A percentile compares a stretch with the other conserved stretches of the same genome.
Evolutionary conservation across 257 asterid species (phyloP).

Genomic region (Nicotiana tabacum): DNA sequence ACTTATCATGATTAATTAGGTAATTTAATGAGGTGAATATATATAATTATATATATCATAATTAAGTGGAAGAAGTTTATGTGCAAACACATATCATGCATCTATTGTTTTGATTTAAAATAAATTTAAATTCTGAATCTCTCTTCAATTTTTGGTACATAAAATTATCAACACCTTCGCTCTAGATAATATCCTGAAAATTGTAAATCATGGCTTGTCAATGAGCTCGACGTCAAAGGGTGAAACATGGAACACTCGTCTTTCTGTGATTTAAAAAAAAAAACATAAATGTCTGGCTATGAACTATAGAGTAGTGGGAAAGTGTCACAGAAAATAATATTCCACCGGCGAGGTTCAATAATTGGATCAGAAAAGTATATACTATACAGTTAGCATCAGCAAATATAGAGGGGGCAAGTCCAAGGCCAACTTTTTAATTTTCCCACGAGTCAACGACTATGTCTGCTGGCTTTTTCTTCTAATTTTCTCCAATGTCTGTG

Average conservation of each 20-base stretch:
- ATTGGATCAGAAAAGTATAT: not conserved
- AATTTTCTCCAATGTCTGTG: not conserved
- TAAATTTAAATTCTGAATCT: too few species aligned
- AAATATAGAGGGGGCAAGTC: not conserved
- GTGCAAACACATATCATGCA: not conserved
- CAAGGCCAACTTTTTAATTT: not conserved
- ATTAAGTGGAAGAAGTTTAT: too few species aligned
- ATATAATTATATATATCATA: too few species aligned
- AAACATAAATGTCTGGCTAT: not conserved
- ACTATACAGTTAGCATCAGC: not conserved
- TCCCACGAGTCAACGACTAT: not conserved
- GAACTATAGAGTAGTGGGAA: not conserved
- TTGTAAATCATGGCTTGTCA: not conserved
- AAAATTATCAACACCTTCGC: not conserved
- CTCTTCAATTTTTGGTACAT: too few species aligned
- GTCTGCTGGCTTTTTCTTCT: not conserved
- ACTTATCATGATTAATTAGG: not conserved
- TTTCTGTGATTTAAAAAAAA: not conserved
- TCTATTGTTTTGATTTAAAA: too few species aligned
- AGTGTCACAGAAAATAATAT: not conserved
- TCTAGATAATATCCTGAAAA: not conserved
- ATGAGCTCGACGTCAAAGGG: not conserved
- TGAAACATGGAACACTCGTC: not conserved
- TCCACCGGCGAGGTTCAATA: constrained; percentile 5
- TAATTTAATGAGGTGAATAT: not conserved